Conservation (phyloP, 176 grass and related monocot genomes). For the barley (Hordeum vulgare) region MorexV3_pseudomolecules_assembly NC_058522.1:92607237-92607736, state of each 20-base stretch:
- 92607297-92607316: not conserved
- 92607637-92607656: slow-evolving; percentile 20
- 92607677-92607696: not conserved
- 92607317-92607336: not conserved
- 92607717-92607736: not conserved
- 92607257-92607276: not conserved
- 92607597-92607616: not conserved
- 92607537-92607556: not conserved
- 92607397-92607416: slow-evolving; percentile 42
- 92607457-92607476: not conserved
- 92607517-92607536: not conserved
- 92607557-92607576: slow-evolving; percentile 33
- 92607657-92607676: slow-evolving; percentile 24
- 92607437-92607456: not conserved
- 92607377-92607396: slow-evolving; percentile 16
- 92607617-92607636: slow-evolving; percentile 13
- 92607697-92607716: not conserved
- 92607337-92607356: not conserved
- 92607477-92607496: not conserved
- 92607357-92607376: no score
- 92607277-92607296: not conserved
- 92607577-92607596: slow-evolving; percentile 31
- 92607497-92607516: not conserved
- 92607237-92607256: not conserved
- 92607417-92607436: slow-evolving; percentile 10